Evolutionary conservation across 2,329 filamentous ascomycete species (phyloP).

Genomic region (Pseudogymnoascus pannorum): DNA sequence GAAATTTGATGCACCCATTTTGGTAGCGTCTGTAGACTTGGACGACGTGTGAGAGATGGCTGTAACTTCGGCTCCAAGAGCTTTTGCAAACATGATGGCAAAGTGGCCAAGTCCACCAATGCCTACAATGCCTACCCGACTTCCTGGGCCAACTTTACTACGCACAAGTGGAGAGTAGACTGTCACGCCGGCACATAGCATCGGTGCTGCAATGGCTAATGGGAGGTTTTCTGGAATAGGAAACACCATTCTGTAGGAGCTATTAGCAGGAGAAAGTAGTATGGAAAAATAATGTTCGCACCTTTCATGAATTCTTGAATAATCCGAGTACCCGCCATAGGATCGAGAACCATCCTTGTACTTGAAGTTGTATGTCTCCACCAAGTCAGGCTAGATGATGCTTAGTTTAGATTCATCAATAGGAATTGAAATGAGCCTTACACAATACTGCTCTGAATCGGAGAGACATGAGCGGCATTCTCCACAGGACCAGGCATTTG

Average conservation of each 20-base stretch:
- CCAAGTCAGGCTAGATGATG: background rate
- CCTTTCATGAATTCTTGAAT: conserved; percentile 1
- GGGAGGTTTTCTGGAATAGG: conserved; percentile 57
- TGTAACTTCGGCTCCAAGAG: conserved; percentile 59
- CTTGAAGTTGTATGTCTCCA: conserved; percentile 6
- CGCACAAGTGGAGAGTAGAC: conserved; percentile 58
- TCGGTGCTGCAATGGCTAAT: conserved; percentile 55
- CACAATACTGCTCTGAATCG: conserved; percentile 44
- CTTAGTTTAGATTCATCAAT: too few relatives aligned
- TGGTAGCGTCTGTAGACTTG: conserved; percentile 51
- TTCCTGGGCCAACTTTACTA: conserved; percentile 58
- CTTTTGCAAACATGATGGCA: conserved; percentile 60
- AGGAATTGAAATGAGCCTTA: too few relatives aligned
- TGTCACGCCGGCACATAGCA: conserved; percentile 62
- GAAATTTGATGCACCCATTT: conserved; percentile 51
- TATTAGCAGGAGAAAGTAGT: conserved; percentile 36
- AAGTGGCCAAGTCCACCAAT: conserved; percentile 67
- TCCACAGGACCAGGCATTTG: conserved; percentile 43
- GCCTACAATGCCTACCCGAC: conserved; percentile 60
- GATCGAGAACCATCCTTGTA: conserved; percentile 3
- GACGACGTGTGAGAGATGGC: conserved; percentile 52
- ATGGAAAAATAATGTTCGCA: background rate
- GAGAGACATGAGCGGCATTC: conserved; percentile 43
- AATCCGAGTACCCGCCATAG: background rate
- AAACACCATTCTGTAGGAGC: conserved; percentile 38